Conservation (phyloP, 495 filamentous ascomycete genomes). For the Pyrenula aspistea region DNA sequence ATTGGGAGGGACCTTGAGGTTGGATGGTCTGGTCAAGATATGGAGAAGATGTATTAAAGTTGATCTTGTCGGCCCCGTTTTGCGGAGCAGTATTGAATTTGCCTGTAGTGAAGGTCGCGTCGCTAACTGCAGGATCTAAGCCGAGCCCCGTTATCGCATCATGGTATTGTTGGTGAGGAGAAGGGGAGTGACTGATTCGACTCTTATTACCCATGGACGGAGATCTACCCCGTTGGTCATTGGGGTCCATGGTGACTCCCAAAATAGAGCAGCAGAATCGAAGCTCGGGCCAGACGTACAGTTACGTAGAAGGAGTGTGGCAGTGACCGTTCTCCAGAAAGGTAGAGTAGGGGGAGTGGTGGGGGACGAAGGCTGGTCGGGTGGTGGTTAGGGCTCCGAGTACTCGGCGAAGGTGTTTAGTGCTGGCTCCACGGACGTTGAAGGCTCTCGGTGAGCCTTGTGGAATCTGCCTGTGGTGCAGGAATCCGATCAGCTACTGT, state of each 20-base stretch:
- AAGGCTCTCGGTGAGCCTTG: no score
- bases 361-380: background rate
- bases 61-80: background rate
- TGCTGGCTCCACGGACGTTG: background rate
- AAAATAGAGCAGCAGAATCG: background rate
- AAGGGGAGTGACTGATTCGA: background rate
- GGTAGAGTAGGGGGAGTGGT: background rate
- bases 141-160: background rate
- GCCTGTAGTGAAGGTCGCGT: constrained; percentile 1
- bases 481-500: background rate
- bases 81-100: background rate
- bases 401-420: background rate
- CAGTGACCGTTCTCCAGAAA: background rate
- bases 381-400: background rate
- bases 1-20: background rate
- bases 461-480: background rate
- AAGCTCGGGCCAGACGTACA: background rate
- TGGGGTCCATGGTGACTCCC: background rate
- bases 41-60: background rate
- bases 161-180: constrained; percentile 1
- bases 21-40: background rate
- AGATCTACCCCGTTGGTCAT: background rate
- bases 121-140: background rate
- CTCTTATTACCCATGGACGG: background rate
- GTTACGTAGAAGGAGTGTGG: background rate